A percentile compares a stretch with the other conserved stretches of the same genome.
phyloP scores from a whole-genome alignment of 192 early-diverging fungal genomes.

The Lobosporangium transversale region DNA sequence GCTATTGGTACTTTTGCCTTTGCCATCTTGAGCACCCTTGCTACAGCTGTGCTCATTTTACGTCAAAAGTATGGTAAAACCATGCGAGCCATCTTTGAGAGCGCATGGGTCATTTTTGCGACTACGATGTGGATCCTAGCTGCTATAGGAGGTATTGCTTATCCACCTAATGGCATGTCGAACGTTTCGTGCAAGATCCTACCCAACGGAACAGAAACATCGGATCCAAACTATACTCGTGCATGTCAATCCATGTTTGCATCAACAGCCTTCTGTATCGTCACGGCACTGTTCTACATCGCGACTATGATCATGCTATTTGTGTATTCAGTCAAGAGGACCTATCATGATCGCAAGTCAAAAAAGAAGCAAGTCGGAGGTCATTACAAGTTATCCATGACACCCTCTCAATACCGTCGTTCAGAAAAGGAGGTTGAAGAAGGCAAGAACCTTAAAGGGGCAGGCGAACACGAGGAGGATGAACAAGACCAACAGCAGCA shows the following conservation, averaged over 20 bases:
- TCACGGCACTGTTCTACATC: conserved; percentile 24
- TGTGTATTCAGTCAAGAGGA: conserved; percentile 24
- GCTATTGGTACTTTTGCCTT: conserved; percentile 26
- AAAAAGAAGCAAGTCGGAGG: conserved; percentile 22
- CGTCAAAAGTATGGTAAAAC: conserved; percentile 39
- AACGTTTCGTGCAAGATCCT: conserved; percentile 29
- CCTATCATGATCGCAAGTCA: conserved; percentile 8
- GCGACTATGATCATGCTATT: conserved; percentile 16
- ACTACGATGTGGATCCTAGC: conserved; percentile 22
- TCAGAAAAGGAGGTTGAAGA: conserved; percentile 25
- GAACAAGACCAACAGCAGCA: not conserved
- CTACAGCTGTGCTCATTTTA: conserved; percentile 13
- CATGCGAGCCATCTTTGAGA: conserved; percentile 15
- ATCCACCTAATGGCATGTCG: conserved; percentile 29
- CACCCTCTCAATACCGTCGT: conserved; percentile 26
- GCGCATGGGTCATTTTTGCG: conserved; percentile 24
- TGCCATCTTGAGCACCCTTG: conserved; percentile 17
- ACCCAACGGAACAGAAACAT: conserved; percentile 16
- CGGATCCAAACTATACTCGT: conserved; percentile 20
- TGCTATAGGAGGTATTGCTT: conserved; percentile 24
- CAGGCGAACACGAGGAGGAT: conserved; percentile 38
- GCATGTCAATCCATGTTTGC: conserved; percentile 44
- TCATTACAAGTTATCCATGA: conserved; percentile 14
- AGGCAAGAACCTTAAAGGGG: conserved; percentile 24
- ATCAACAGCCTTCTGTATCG: conserved; percentile 35